phyloP scores from a whole-genome alignment of 2,329 filamentous ascomycete genomes.

The Phialophora expanda region DNA sequence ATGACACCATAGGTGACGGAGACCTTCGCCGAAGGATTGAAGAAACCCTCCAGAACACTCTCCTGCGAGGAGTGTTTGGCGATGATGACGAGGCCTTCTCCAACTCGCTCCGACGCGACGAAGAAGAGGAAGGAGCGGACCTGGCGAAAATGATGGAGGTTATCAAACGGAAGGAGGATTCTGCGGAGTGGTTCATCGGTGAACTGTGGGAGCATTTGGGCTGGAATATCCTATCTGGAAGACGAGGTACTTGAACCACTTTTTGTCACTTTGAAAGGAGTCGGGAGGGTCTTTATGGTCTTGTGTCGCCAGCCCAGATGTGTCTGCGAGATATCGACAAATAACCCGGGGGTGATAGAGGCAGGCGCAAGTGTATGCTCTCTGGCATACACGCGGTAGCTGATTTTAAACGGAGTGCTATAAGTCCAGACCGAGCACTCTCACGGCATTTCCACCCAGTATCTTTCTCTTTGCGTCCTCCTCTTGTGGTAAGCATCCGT shows the following conservation, averaged over 20 bases:
- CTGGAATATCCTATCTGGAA: constrained; percentile 57
- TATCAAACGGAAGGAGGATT: constrained; percentile 40
- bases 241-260: constrained; percentile 14
- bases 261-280: background rate
- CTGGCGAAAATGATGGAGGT: constrained; percentile 22
- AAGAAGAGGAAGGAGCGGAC: constrained; percentile 29
- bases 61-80: constrained; percentile 51
- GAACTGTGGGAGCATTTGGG: constrained; percentile 64
- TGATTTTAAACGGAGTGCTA: constrained; percentile 5
- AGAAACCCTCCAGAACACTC: constrained; percentile 47
- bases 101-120: constrained; percentile 40
- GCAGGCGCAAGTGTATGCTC: no score
- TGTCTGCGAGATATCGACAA: background rate
- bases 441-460: constrained; percentile 53
- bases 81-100: constrained; percentile 43
- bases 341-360: background rate
- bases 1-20: background rate
- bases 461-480: constrained; percentile 45
- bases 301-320: background rate
- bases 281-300: background rate
- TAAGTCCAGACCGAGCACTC: constrained; percentile 47
- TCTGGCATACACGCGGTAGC: no score
- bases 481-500: constrained; percentile 45
- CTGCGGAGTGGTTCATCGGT: constrained; percentile 60
- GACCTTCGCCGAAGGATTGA: constrained; percentile 29